A percentile compares a stretch with the other conserved stretches of the same genome.
phyloP scores from a whole-genome alignment of 176 grass and related monocot genomes.

The Chrysopogon serrulatus region DNA sequence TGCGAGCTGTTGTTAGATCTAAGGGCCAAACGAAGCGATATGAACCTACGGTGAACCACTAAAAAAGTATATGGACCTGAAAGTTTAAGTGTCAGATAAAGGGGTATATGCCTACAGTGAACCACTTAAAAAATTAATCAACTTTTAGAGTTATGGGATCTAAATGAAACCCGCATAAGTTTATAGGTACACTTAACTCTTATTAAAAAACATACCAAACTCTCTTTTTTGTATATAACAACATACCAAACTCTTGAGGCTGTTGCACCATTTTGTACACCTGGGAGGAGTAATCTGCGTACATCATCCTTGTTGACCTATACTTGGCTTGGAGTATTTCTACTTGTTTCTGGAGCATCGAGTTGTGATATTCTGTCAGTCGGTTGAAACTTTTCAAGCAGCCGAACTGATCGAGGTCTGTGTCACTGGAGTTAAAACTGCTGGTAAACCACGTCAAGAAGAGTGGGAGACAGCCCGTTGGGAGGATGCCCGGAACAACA shows the following conservation, averaged over 20 bases:
- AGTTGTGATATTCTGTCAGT: slow-evolving; percentile 37
- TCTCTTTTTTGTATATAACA: too few species aligned
- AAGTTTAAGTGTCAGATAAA: too few species aligned
- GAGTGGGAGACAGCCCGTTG: slow-evolving; percentile 37
- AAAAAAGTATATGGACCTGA: too few species aligned
- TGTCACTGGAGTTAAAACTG: not conserved
- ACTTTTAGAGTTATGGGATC: too few species aligned
- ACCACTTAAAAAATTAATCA: too few species aligned
- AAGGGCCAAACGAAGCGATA: too few species aligned
- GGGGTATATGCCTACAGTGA: too few species aligned
- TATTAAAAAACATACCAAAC: not conserved
- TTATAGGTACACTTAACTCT: too few species aligned
- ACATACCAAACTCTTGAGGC: slow-evolving; percentile 42
- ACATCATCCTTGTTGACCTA: slow-evolving; percentile 22
- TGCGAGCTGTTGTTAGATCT: too few species aligned
- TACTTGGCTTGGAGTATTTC: not conserved
- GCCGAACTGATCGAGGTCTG: slow-evolving; percentile 19
- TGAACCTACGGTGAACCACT: too few species aligned
- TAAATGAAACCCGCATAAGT: too few species aligned
- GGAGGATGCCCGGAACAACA: slow-evolving; percentile 33
- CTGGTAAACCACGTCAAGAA: slow-evolving; percentile 18
- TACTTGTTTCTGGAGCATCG: not conserved
- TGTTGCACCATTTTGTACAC: slow-evolving; percentile 13
- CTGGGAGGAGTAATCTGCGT: slow-evolving; percentile 30
- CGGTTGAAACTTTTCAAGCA: slow-evolving; percentile 29